Percentiles rank a stretch among this genome's conserved stretches.
These are phyloP conservation scores for Drechslerella coelobrocha DNA, from an alignment of 2,329 filamentous ascomycete genomes.

Conservation along the genomic window DNA sequence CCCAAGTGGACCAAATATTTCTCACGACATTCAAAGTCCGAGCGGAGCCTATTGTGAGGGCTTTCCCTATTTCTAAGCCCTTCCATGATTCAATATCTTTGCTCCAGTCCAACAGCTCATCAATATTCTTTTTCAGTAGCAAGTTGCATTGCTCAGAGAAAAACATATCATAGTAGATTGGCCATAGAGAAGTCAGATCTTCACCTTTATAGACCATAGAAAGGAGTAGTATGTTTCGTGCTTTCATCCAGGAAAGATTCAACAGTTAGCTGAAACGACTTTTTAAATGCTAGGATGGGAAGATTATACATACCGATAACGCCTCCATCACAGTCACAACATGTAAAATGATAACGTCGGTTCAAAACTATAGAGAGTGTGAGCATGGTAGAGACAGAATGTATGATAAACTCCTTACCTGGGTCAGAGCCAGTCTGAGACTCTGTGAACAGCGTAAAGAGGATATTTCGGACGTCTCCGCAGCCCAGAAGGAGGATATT, in stretches of 20 bases:
- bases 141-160: neutral
- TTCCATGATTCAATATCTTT: constrained; percentile 15
- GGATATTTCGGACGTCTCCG: constrained; percentile 66
- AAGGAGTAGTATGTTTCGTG: constrained; percentile 18
- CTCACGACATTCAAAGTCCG: constrained; percentile 17
- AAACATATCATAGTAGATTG: constrained; percentile 32
- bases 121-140: constrained; percentile 1
- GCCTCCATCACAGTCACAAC: constrained; percentile 61
- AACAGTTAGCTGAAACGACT: neutral
- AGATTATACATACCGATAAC: constrained; percentile 49
- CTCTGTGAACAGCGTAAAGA: constrained; percentile 61
- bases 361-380: no score
- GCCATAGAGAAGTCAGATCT: constrained; percentile 2
- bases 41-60: constrained; percentile 16
- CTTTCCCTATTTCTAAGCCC: constrained; percentile 4
- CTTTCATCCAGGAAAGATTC: neutral
- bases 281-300: neutral
- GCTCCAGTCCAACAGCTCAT: neutral
- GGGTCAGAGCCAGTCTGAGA: neutral
- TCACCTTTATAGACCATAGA: constrained; percentile 9
- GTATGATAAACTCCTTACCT: neutral
- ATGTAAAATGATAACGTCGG: constrained; percentile 66
- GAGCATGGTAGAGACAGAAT: no score
- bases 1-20: constrained; percentile 20
- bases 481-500: constrained; percentile 65